Base-by-base conservation (phyloP, 140 eudicot genomes). In the Ambrosia hybrid region DNA sequence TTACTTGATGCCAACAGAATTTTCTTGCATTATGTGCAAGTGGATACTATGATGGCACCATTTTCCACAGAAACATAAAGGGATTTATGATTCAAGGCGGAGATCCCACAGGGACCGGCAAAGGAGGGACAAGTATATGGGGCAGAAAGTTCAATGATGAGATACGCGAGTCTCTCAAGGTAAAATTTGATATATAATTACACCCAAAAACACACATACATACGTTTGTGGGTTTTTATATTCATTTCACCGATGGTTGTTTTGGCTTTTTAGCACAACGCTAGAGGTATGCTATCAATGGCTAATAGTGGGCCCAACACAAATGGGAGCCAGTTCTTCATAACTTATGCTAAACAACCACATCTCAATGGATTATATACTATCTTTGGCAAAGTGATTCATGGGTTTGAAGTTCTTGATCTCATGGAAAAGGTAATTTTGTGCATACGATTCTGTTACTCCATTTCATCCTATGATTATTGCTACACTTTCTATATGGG, bases 81-180 rank as follows among this genome's bases (percentile, higher is more conserved):
- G 99, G 97, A 13, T 95, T 95, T 75, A 95, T 95, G 99, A 88
- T 95, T 73, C 99, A 95, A 86, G 99, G 99, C 16, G 99, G 99
- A 72, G 99, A 95, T 70, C 99, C 99, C 70, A 95, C 96, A 5
- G 95, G 95, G 63, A 94, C 99, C 0, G 99, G 99, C 69, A 94
- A 88, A 87, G 97, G 99, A 21, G 99, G 99, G 68, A 95, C 90
- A 62, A 95, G 97, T 73, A 95, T 91, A 83, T 95, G 99, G 99
- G 96, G 95, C 34, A 91, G 80, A 83, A 95, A 95, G 86, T 95
- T 86, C 81, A 90, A 83, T 74, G 97, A 95, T 41, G 99, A 95
- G 85, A 91, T 95, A 68, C 85, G 96, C n/a, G 99, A 95, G 76
- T 90, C 99, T 66, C 95, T 95, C 39, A 95, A 91, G 99, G 99